A percentile compares a stretch with the other conserved stretches of the same genome.
These are phyloP conservation scores for Monosporozyma aerobia DNA, from an alignment of 805 yeast genomes.

Conservation along the genomic window DNA sequence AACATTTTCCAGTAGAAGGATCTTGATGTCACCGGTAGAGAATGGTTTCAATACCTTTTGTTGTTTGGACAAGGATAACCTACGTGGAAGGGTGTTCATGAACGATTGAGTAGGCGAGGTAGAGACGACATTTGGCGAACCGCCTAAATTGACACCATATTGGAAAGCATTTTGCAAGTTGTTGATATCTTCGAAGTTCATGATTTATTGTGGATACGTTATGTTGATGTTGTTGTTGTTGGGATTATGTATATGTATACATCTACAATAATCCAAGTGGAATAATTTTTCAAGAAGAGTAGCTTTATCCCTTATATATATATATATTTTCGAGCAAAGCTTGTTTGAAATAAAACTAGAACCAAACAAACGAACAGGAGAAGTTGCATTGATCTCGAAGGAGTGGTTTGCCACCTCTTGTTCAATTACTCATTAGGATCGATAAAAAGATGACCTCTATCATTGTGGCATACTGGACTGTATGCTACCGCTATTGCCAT, in stretches of 20 bases:
- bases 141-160: conserved; percentile 41
- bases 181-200: conserved; percentile 64
- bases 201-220: conserved; percentile 16
- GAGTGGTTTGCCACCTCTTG: no score
- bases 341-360: no score
- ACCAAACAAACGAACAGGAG: no score
- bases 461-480: no score
- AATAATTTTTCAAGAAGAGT: no score
- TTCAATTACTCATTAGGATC: no score
- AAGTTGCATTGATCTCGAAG: no score
- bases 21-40: conserved; percentile 89
- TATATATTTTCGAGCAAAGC: no score
- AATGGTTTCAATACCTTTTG: conserved; percentile 84
- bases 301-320: no score
- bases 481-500: neutral
- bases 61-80: conserved; percentile 37
- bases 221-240: neutral
- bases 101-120: conserved; percentile 75
- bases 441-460: no score
- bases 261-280: no score
- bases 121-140: conserved; percentile 64
- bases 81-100: conserved; percentile 41
- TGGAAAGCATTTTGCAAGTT: conserved; percentile 47
- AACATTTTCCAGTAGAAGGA: conserved; percentile 84
- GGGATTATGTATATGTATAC: no score